Percentiles rank a stretch among this genome's conserved stretches.
Conservation (phyloP, 495 filamentous ascomycete genomes). For the Penicillium riverlandense region DNA sequence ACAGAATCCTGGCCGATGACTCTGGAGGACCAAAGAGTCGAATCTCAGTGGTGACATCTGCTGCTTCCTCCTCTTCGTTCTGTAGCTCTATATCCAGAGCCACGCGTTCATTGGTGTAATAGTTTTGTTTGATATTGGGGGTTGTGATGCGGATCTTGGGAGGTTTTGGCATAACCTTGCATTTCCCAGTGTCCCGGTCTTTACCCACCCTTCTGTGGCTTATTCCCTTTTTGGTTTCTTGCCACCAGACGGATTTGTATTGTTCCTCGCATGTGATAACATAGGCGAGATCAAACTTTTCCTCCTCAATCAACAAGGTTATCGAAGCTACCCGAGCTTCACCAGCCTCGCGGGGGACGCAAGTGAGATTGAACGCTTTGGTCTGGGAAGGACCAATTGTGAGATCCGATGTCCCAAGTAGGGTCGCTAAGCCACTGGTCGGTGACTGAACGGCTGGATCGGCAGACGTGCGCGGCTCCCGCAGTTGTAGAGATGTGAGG, state of each 20-base stretch:
- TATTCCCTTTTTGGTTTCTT: slow-evolving; percentile 31
- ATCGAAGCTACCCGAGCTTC: slow-evolving; percentile 60
- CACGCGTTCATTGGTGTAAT: slow-evolving; percentile 78
- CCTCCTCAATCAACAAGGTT: slow-evolving; percentile 52
- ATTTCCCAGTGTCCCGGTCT: slow-evolving; percentile 26
- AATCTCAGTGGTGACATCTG: slow-evolving; percentile 61
- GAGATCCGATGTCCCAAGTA: slow-evolving; percentile 57
- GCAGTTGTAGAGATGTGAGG: slow-evolving; percentile 26
- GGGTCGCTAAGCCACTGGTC: slow-evolving; percentile 26
- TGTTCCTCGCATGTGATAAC: slow-evolving; percentile 43
- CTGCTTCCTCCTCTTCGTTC: slow-evolving; percentile 80
- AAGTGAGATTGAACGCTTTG: slow-evolving; percentile 62
- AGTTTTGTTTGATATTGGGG: slow-evolving; percentile 53
- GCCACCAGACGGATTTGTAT: slow-evolving; percentile 48
- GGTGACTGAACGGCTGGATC: slow-evolving; percentile 34
- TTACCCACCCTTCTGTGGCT: slow-evolving; percentile 31
- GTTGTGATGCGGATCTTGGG: slow-evolving; percentile 79
- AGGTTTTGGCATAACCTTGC: slow-evolving; percentile 79
- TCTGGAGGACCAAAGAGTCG: slow-evolving; percentile 55
- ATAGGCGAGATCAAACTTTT: slow-evolving; percentile 63
- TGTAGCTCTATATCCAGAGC: slow-evolving; percentile 57
- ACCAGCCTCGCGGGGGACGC: slow-evolving; percentile 74
- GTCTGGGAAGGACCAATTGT: slow-evolving; percentile 60
- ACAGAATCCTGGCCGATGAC: slow-evolving; percentile 42
- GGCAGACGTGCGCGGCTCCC: slow-evolving; percentile 21